Evolutionary conservation across 495 filamentous ascomycete species (phyloP).

Genomic region (Staphylotrichum tortipilum): DNA sequence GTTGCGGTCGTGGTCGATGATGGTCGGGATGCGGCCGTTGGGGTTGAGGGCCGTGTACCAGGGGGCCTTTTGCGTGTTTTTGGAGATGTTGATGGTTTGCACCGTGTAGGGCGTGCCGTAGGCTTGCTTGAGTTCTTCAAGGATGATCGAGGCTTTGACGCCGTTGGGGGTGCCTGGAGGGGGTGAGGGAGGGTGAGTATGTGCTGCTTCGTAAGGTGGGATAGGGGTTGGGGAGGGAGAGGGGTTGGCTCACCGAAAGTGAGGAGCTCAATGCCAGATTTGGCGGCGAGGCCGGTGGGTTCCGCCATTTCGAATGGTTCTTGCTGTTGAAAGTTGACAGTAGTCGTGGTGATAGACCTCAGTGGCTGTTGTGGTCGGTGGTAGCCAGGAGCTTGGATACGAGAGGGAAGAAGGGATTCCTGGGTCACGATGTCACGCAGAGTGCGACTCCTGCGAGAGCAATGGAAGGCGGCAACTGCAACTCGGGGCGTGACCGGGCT

Average conservation of each 20-base stretch:
- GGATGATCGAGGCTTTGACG: slow-evolving; percentile 61
- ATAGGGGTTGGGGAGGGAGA: background rate
- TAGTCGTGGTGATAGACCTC: background rate
- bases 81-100: slow-evolving; percentile 58
- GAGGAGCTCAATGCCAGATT: slow-evolving; percentile 48
- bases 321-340: slow-evolving; percentile 1
- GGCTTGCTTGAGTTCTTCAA: slow-evolving; percentile 63
- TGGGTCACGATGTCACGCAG: background rate
- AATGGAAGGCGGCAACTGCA: background rate
- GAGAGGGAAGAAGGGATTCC: background rate
- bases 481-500: background rate
- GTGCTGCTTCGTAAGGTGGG: too few species aligned
- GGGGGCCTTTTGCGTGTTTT: slow-evolving; percentile 70
- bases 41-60: slow-evolving; percentile 60
- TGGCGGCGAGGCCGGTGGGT: slow-evolving; percentile 45
- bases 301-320: slow-evolving; percentile 21
- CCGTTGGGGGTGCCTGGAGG: slow-evolving; percentile 37
- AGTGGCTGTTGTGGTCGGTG: background rate
- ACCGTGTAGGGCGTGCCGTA: slow-evolving; percentile 51
- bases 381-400: background rate
- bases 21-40: slow-evolving; percentile 79
- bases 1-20: slow-evolving; percentile 57
- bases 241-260: slow-evolving; percentile 28
- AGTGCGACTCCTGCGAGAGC: background rate
- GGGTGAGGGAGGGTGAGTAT: too few species aligned